Conservation (phyloP, 768 basidiomycete species). For the Gloeostereum incarnatum region DNA sequence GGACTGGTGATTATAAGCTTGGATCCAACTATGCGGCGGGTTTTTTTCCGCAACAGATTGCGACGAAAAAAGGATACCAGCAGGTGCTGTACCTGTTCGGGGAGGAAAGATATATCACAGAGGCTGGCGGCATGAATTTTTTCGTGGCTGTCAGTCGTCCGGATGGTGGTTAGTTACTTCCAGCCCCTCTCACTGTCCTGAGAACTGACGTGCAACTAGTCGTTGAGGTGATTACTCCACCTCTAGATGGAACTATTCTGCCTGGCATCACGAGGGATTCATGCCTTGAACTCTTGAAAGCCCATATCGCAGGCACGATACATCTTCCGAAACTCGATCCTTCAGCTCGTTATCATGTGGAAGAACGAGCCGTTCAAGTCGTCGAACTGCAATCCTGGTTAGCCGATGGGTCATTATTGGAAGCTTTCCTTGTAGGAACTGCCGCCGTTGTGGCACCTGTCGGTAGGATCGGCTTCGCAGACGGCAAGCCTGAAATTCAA, state of each 20-base stretch:
- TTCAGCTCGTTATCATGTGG: constrained; percentile 26
- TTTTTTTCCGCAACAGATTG: constrained; percentile 35
- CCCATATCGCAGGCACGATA: constrained; percentile 41
- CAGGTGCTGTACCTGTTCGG: constrained; percentile 56
- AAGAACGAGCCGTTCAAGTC: constrained; percentile 57
- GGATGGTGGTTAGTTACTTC: constrained; percentile 44
- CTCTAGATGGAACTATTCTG: constrained; percentile 80
- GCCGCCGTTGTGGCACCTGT: constrained; percentile 64
- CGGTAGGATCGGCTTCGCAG: constrained; percentile 50
- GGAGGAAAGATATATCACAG: constrained; percentile 18
- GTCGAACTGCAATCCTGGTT: constrained; percentile 37
- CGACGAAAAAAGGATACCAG: constrained; percentile 39
- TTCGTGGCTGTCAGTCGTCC: constrained; percentile 55
- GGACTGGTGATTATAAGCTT: constrained; percentile 73
- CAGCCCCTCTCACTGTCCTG: too few species aligned
- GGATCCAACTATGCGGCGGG: constrained; percentile 32
- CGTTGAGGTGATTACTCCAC: constrained; percentile 72
- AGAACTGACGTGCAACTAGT: too few species aligned
- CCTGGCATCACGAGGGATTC: constrained; percentile 89
- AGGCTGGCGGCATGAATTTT: constrained; percentile 78
- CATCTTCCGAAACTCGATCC: constrained; percentile 31
- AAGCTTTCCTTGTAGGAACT: constrained; percentile 74
- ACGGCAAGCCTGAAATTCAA: constrained; percentile 30
- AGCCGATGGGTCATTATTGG: constrained; percentile 48
- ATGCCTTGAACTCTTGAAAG: constrained; percentile 52